A percentile compares a stretch with the other conserved stretches of the same genome.
Conservation (phyloP, 176 grass and related monocot genomes). For the Bolboschoenus planiculmis region DNA sequence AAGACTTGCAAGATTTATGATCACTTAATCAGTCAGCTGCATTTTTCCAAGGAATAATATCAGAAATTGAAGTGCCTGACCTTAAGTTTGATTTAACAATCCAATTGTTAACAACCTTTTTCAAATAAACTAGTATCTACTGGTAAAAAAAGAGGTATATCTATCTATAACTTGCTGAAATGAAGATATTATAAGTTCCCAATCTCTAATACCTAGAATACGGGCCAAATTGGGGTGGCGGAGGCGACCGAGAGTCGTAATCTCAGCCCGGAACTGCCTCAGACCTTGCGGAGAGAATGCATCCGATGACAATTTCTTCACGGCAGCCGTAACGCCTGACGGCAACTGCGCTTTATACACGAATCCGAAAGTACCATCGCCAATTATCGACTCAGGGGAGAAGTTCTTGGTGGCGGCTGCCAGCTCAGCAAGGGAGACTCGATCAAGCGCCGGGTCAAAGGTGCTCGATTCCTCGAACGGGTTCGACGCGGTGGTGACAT, state of each 20-base stretch:
- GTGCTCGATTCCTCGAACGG: background rate
- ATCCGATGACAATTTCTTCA: conserved; percentile 50
- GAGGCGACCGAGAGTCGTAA: conserved; percentile 67
- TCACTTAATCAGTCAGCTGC: background rate
- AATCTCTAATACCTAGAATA: conserved; percentile 28
- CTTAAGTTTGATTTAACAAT: background rate
- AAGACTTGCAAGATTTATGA: background rate
- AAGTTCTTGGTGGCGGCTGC: conserved; percentile 53
- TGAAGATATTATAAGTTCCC: background rate
- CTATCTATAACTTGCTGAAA: no score
- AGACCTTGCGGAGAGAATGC: conserved; percentile 40
- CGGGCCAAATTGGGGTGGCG: conserved; percentile 63
- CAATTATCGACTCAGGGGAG: conserved; percentile 69
- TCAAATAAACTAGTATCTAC: background rate
- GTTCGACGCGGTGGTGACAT: background rate
- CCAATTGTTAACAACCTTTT: background rate
- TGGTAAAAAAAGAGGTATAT: background rate
- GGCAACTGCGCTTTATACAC: conserved; percentile 74
- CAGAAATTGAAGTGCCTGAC: background rate
- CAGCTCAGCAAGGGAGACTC: conserved; percentile 55
- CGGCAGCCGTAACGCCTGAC: conserved; percentile 37
- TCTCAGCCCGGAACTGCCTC: conserved; percentile 78
- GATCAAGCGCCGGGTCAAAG: conserved; percentile 38
- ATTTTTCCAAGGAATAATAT: conserved; percentile 1
- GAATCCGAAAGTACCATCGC: conserved; percentile 88